Conservation (phyloP, 2,329 filamentous ascomycete genomes). For the Phoma sp. region DNA sequence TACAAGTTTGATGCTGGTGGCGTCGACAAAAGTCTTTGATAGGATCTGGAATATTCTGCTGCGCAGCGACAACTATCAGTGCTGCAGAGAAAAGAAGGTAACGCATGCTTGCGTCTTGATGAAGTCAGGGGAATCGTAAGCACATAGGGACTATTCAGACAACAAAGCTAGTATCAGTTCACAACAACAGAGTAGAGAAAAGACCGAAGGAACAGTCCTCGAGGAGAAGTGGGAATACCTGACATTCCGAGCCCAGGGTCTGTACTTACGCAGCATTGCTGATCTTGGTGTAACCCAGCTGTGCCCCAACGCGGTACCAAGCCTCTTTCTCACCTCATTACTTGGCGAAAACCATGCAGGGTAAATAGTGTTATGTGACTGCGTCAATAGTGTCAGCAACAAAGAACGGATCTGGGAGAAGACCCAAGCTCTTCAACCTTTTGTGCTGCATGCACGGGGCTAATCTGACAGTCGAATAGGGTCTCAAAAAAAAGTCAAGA, state of each 20-base stretch:
- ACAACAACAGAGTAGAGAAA: too few species aligned
- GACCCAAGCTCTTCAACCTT: too few species aligned
- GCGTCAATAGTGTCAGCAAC: too few species aligned
- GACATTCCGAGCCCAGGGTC: background rate
- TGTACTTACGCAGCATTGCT: background rate
- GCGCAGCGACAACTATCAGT: background rate
- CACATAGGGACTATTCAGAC: background rate
- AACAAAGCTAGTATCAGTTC: too few species aligned
- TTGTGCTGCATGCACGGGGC: too few species aligned
- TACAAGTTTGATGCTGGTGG: slow-evolving; percentile 60
- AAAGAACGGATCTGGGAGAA: too few species aligned
- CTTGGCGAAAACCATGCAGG: too few species aligned
- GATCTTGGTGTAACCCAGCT: background rate
- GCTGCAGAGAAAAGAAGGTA: background rate
- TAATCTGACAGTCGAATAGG: too few species aligned
- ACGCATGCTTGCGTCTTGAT: background rate
- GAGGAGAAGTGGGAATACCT: background rate
- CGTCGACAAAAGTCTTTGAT: background rate
- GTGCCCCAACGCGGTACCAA: background rate
- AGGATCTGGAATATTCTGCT: background rate
- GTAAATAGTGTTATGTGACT: too few species aligned
- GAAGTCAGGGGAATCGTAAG: background rate
- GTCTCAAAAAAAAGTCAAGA: too few species aligned
- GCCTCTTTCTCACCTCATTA: background rate
- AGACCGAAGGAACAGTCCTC: too few species aligned